Percentiles rank a stretch among this genome's conserved stretches.
phyloP scores from a whole-genome alignment of 2,329 filamentous ascomycete species.

The Beauveria sp. region DNA sequence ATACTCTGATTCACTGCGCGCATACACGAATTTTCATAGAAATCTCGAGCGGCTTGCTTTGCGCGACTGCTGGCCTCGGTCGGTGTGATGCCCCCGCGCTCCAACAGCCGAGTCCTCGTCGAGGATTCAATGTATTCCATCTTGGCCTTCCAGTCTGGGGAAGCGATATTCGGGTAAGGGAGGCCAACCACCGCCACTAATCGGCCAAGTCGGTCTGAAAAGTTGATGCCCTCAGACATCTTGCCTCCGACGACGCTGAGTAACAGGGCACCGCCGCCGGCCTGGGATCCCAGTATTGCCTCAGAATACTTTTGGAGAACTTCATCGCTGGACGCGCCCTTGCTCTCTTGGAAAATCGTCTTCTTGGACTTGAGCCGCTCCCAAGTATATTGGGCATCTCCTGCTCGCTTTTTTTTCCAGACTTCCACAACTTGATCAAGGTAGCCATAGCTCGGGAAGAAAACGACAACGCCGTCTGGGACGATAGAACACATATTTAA shows the following conservation, averaged over 20 bases:
- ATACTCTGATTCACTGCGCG: conserved; percentile 95
- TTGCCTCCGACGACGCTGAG: conserved; percentile 91
- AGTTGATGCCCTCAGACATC: conserved; percentile 97
- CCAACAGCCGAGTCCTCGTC: conserved; percentile 30
- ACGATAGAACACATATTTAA: conserved; percentile 65
- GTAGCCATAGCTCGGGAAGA: conserved; percentile 94
- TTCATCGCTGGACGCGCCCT: conserved; percentile 54
- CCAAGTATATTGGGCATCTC: conserved; percentile 42
- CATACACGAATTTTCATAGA: conserved; percentile 95
- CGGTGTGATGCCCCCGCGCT: conserved; percentile 14
- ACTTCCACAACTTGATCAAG: conserved; percentile 62
- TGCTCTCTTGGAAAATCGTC: conserved; percentile 51
- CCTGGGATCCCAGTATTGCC: conserved; percentile 48
- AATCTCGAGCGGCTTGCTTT: conserved; percentile 62
- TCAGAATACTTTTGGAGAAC: conserved; percentile 66
- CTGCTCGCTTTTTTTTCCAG: conserved; percentile 44
- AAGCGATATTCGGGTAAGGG: conserved; percentile 85
- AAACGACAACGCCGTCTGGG: conserved; percentile 84
- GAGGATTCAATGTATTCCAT: conserved; percentile 75
- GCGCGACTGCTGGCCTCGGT: conserved; percentile 24
- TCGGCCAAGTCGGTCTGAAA: conserved; percentile 81
- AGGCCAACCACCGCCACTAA: conserved; percentile 88
- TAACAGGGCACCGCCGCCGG: conserved; percentile 58
- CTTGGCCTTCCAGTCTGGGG: conserved; percentile 88
- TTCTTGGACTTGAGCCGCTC: conserved; percentile 52